Percentiles rank a stretch among this genome's conserved stretches.
phyloP scores from a whole-genome alignment of 106 monocot species.

The Apostasia ramifera region DNA sequence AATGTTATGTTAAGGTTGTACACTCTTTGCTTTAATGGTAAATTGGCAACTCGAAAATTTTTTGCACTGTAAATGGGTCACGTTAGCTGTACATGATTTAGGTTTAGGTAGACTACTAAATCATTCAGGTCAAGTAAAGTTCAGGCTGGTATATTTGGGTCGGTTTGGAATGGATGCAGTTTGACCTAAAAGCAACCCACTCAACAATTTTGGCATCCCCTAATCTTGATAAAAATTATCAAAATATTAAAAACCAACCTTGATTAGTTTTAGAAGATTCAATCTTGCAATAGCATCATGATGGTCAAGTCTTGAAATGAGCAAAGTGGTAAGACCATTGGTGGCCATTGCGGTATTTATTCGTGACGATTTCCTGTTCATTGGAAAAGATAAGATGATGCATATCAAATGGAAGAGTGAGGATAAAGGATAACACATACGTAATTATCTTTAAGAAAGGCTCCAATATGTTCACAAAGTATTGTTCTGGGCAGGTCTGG shows the following conservation, averaged over 20 bases:
- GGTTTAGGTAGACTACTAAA: background rate
- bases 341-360: slow-evolving; percentile 96
- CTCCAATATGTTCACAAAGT: slow-evolving; percentile 92
- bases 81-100: no score
- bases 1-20: background rate
- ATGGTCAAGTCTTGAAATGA: slow-evolving; percentile 92
- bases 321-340: slow-evolving; percentile 84
- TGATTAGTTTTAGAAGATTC: slow-evolving; percentile 92
- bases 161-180: no score
- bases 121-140: background rate
- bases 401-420: background rate
- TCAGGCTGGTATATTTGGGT: no score
- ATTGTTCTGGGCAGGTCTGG: slow-evolving; percentile 83
- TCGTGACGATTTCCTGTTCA: slow-evolving; percentile 85
- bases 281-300: slow-evolving; percentile 95
- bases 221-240: background rate
- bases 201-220: no score
- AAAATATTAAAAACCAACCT: slow-evolving; percentile 36
- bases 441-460: slow-evolving; percentile 98
- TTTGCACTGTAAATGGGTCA: no score
- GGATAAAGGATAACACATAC: slow-evolving; percentile 24
- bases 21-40: no score
- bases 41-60: no score
- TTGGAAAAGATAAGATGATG: background rate
- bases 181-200: no score